phyloP scores from a whole-genome alignment of 1,139 yeast genomes.

The Pichia cactophila region DNA sequence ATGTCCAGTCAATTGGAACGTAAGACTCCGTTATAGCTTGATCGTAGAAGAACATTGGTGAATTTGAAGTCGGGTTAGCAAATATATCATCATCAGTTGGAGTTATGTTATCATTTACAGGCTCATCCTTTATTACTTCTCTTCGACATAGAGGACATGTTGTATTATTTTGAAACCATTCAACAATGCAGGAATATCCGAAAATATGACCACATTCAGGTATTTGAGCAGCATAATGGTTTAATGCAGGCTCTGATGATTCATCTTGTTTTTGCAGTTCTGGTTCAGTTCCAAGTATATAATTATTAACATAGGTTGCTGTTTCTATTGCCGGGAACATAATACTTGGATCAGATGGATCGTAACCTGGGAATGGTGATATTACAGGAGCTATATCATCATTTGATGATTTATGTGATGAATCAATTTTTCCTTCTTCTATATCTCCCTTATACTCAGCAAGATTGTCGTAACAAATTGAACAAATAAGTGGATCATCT shows the following conservation, averaged over 20 bases:
- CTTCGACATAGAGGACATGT: constrained; percentile 30
- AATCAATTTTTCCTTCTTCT: not conserved
- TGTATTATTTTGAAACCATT: constrained; percentile 25
- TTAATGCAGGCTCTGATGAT: not conserved
- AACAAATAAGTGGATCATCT: constrained; percentile 14
- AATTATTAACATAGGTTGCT: constrained; percentile 11
- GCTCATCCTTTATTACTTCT: constrained; percentile 20
- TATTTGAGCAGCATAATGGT: constrained; percentile 24
- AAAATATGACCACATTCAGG: constrained; percentile 27
- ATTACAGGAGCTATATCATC: not conserved
- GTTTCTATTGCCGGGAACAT: constrained; percentile 22
- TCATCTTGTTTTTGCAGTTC: not conserved
- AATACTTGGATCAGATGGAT: constrained; percentile 20
- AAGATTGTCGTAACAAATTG: constrained; percentile 25
- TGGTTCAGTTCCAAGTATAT: not conserved
- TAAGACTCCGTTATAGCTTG: constrained; percentile 25
- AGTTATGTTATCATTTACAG: not conserved
- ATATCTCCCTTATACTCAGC: constrained; percentile 12
- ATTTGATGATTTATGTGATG: not conserved
- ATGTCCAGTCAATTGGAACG: constrained; percentile 27
- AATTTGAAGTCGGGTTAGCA: not conserved
- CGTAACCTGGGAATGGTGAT: constrained; percentile 12
- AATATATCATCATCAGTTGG: not conserved
- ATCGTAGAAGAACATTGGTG: constrained; percentile 17
- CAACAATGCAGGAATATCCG: constrained; percentile 27